Evolutionary conservation across 2,329 filamentous ascomycete genomes (phyloP), one percentile per base, ranked within the genome.

Genomic region (Pseudocercospora musae): DNA sequence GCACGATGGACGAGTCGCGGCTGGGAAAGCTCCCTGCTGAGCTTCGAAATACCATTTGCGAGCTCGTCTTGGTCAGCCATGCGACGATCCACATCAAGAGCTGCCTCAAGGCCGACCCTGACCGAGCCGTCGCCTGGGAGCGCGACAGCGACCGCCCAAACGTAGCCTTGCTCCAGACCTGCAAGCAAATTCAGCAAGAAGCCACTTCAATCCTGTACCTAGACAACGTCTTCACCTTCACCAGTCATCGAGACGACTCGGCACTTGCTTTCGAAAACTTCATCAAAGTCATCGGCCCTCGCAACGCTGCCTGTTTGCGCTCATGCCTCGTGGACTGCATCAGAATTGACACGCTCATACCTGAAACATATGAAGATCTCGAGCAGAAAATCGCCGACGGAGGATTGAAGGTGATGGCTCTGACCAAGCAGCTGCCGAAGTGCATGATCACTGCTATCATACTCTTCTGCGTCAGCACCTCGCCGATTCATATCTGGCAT

Each of bases 161-260:
- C 9, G 10, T 5, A 20, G 60, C 67, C 29, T 66, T 76, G 4
- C 69, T 75, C 31, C 63, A 69, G 23, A 65, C 66, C 11, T 71
- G 68, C 64, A 64, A 67, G 33, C 55, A 68, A 46, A 63, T 76
- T 48, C 60, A 71, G 44, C 64, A 65, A 37, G 73, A 76, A 65
- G 66, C 71, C 4, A 65, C 66, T 2, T 13, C 21, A 2, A 11
- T 54, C 27, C 10, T 31, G 25, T 54, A 54, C 4, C n/a, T 18
- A 15, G 25, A 54, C 23, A 54, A 54, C n/a, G 4, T 9, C 1
- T 54, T 54, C 27, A n/a, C 13, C 10, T 54, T 54, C 44, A 48
- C 44, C 3, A 37, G 13, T 13, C 13, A 37, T 4, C 11, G 6
- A 4, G 33, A n/a, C 33, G 37, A 40, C n/a, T 40, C 37, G 37